Evolutionary conservation across 768 basidiomycete species (phyloP), one percentile per base, ranked within the genome.

Genomic region (Suillus cothurnatus): DNA sequence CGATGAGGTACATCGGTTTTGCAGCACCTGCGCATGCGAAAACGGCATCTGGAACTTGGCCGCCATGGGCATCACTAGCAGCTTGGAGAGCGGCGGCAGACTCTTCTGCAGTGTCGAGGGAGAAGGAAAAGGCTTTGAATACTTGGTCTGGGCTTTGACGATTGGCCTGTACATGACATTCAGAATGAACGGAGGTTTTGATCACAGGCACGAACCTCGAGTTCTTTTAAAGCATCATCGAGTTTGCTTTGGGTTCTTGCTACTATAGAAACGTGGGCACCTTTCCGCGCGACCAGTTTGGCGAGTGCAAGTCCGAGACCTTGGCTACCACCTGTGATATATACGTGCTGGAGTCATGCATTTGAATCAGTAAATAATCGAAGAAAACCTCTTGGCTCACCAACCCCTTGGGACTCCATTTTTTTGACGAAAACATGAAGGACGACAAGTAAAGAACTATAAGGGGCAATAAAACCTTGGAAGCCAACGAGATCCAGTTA

Each of bases 191-290:
- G 21, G 28, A 41, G 38, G 4, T 32, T 65, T 23, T 56, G 28
- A 63, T 41, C 32, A 8, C 93, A 11, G 31, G 34, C 47, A 67
- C 85, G 39, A 62, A 91, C 94, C 83, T 95, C 88, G 32, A 96
- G 74, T 52, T 83, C 78, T 38, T 75, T 78, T 28, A 92, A 71
- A 0, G 93, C 91, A 19, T 76, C 79, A 61, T 86, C 82, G 14
- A 95, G 77, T 65, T 85, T 87, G 53, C 79, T 80, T 70, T 90
- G 82, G 61, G 90, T 87, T 15, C 94, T 83, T 8, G 94, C 94
- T 12, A 96, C 90, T 65, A 96, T 93, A 8, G 92, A 93, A 4
- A 96, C 89, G 67, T 93, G 83, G 0, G 94, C 93, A 0, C 95
- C 95, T 65, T 81, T 81, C 66, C 80, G 78, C 17, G 85, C 84